Conservation (phyloP, 306 rosid species). For the Cucurbita moschata region DNA sequence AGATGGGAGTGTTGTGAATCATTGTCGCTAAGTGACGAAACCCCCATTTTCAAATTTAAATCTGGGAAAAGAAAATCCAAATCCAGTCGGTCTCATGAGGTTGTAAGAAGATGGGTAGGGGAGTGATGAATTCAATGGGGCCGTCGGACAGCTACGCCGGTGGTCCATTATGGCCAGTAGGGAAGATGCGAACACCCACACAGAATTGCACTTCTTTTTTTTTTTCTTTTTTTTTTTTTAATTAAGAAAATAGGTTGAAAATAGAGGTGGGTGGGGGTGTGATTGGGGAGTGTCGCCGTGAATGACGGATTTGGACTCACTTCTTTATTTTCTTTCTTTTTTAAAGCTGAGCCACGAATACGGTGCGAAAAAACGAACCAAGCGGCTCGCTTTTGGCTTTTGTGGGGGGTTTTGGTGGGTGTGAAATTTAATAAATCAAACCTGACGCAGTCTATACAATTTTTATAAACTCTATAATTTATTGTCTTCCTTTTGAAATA, state of each 20-base stretch:
- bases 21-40: too few species aligned
- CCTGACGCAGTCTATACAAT: neutral
- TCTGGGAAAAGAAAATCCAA: too few species aligned
- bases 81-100: neutral
- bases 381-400: neutral
- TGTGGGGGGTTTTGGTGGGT: neutral
- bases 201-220: neutral
- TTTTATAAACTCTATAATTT: too few species aligned
- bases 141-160: neutral
- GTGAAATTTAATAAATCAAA: neutral
- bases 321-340: neutral
- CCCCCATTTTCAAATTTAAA: too few species aligned
- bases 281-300: neutral
- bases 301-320: neutral
- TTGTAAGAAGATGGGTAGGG: neutral
- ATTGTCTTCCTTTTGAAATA: neutral
- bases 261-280: neutral
- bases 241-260: neutral
- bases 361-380: neutral
- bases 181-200: neutral
- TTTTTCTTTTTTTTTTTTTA: too few species aligned
- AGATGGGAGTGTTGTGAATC: neutral
- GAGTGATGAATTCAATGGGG: slow-evolving; percentile 5
- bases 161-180: neutral
- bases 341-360: neutral